Conservation (phyloP, 352 stramenopile genomes). For the Phytophthora sansomeana region DNA sequence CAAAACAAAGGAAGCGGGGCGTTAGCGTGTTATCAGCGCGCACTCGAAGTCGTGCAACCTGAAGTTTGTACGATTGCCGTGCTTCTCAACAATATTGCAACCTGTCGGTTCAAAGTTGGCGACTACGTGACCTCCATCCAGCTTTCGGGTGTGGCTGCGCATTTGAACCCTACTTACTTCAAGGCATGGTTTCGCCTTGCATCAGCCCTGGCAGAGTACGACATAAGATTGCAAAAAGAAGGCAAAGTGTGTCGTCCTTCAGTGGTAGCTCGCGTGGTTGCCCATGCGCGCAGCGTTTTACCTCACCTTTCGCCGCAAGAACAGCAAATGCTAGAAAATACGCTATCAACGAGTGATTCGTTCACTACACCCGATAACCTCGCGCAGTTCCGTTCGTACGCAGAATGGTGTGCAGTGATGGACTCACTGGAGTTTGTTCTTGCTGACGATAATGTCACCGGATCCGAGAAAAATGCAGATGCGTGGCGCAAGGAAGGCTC, state of each 20-base stretch:
- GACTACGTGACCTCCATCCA: constrained; percentile 26
- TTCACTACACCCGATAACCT: not conserved
- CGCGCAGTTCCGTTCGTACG: constrained; percentile 18
- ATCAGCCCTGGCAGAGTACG: constrained; percentile 17
- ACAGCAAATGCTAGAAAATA: constrained; percentile 17
- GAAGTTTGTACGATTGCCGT: constrained; percentile 20
- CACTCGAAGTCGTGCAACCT: constrained; percentile 14
- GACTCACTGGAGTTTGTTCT: not conserved
- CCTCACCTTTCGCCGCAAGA: constrained; percentile 6
- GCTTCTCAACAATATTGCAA: constrained; percentile 32
- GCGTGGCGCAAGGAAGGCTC: constrained; percentile 30
- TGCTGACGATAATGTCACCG: not conserved
- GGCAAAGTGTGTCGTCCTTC: not conserved
- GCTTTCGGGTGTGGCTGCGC: constrained; percentile 27
- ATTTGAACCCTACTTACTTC: constrained; percentile 25
- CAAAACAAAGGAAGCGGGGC: constrained; percentile 24
- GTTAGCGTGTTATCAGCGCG: constrained; percentile 28
- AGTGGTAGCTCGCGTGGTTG: constrained; percentile 7
- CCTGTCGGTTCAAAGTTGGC: constrained; percentile 26
- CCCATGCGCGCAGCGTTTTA: constrained; percentile 1
- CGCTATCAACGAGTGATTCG: not conserved
- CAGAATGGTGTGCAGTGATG: constrained; percentile 26
- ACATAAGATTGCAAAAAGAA: not conserved
- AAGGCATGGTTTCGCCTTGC: constrained; percentile 34
- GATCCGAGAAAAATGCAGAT: constrained; percentile 1